Conservation (phyloP, 2,329 filamentous ascomycete genomes). For the Lizonia empirigonia region DNA sequence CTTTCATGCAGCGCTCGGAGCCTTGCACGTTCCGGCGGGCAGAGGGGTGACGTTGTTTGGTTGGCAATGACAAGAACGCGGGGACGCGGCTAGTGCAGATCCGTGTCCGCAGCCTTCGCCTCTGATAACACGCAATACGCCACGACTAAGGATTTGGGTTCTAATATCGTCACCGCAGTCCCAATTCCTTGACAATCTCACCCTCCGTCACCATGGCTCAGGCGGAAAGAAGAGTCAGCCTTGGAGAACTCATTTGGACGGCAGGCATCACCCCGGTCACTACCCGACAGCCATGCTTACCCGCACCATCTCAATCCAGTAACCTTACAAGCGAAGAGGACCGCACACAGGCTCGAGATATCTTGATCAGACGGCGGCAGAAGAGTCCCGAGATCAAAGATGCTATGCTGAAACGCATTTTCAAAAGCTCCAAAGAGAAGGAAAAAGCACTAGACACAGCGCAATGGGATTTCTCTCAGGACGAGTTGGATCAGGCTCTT, state of each 20-base stretch:
- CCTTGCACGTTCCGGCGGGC: constrained; percentile 8
- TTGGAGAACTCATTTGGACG: constrained; percentile 38
- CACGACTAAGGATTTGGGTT: constrained; percentile 3
- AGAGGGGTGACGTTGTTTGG: constrained; percentile 18
- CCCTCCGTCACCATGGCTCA: constrained; percentile 27
- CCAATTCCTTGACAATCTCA: constrained; percentile 14
- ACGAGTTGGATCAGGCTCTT: constrained; percentile 44
- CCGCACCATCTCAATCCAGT: constrained; percentile 39
- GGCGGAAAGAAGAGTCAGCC: constrained; percentile 28
- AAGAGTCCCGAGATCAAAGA: constrained; percentile 39
- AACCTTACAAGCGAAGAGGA: constrained; percentile 41
- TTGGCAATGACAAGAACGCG: constrained; percentile 4
- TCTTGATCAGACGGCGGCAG: constrained; percentile 39
- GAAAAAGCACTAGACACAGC: constrained; percentile 33
- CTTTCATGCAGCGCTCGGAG: constrained; percentile 6
- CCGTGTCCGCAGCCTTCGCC: constrained; percentile 7
- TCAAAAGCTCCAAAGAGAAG: constrained; percentile 45
- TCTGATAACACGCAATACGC: constrained; percentile 13
- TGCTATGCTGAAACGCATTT: constrained; percentile 43
- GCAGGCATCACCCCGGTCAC: constrained; percentile 35
- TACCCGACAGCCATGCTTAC: constrained; percentile 40
- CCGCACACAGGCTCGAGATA: constrained; percentile 35
- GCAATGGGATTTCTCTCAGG: constrained; percentile 41
- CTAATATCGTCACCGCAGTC: constrained; percentile 9
- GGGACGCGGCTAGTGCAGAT: constrained; percentile 13